Conservation (phyloP, 768 basidiomycete species). For the Podaxis pistillaris region DNA sequence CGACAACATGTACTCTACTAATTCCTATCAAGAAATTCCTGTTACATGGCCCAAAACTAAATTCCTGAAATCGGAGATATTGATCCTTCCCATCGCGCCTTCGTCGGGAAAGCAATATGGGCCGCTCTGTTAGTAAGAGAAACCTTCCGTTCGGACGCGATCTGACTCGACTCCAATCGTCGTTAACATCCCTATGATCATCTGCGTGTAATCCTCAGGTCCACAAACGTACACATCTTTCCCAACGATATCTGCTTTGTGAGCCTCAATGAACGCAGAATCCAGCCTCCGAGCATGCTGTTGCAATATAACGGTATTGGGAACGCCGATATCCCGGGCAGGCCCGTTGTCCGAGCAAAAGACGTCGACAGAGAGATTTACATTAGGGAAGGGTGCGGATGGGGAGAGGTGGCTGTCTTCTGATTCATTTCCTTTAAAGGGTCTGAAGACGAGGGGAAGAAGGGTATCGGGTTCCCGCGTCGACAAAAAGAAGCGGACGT, state of each 20-base stretch:
- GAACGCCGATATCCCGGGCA: not conserved
- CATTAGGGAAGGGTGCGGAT: conserved; percentile 7
- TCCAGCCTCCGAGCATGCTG: conserved; percentile 24
- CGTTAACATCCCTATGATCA: conserved; percentile 30
- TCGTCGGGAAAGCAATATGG: too few species aligned
- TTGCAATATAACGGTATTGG: conserved; percentile 15
- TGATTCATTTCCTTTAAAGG: conserved; percentile 16
- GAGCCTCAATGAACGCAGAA: conserved; percentile 16
- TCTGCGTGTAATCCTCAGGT: conserved; percentile 42
- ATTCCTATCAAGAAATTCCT: too few species aligned
- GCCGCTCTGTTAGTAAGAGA: conserved; percentile 33
- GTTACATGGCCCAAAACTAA: too few species aligned
- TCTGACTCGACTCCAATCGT: conserved; percentile 32
- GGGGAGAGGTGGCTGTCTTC: not conserved
- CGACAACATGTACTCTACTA: too few species aligned
- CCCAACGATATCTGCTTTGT: conserved; percentile 18
- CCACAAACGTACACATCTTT: conserved; percentile 49
- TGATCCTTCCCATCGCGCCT: too few species aligned
- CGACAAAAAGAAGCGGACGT: conserved; percentile 49
- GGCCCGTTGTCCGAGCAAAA: conserved; percentile 28
- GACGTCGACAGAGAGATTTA: conserved; percentile 36
- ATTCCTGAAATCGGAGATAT: too few species aligned
- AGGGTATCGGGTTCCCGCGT: conserved; percentile 56
- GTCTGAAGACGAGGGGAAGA: conserved; percentile 37
- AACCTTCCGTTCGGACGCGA: conserved; percentile 38